These are phyloP conservation scores for Zea mays DNA, from an alignment of 176 grass and related monocot species.

Conservation along the genomic window DNA sequence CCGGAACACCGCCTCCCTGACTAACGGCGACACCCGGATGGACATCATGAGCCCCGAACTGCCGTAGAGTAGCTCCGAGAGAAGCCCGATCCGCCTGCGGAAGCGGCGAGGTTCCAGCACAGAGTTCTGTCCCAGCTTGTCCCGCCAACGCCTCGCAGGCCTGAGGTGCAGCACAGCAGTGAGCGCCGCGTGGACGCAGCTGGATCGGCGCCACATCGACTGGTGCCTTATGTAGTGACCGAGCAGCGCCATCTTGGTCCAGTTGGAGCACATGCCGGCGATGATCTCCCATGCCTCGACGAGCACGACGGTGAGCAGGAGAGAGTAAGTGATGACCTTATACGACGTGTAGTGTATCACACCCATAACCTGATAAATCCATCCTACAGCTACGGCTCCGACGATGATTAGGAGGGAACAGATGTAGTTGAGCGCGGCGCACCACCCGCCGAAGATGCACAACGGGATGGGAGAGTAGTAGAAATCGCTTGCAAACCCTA, in stretches of 20 bases:
- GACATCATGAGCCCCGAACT: slow-evolving; percentile 18
- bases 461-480: slow-evolving; percentile 32
- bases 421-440: neutral
- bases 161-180: neutral
- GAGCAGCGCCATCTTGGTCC: slow-evolving; percentile 47
- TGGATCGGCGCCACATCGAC: neutral
- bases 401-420: slow-evolving; percentile 18
- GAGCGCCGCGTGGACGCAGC: neutral
- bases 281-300: slow-evolving; percentile 19
- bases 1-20: slow-evolving; percentile 12
- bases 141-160: slow-evolving; percentile 19
- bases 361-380: accelerated
- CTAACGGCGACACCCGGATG: neutral
- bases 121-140: slow-evolving; percentile 40
- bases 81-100: neutral
- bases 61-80: slow-evolving; percentile 3
- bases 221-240: slow-evolving; percentile 21
- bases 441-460: slow-evolving; percentile 20
- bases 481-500: slow-evolving; percentile 45
- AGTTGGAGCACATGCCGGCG: slow-evolving; percentile 39
- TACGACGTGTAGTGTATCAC: neutral
- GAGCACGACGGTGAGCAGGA: neutral
- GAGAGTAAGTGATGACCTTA: neutral
- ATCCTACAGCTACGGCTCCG: slow-evolving; percentile 2
- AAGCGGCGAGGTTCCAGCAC: slow-evolving; percentile 32